phyloP scores from a whole-genome alignment of 345 rosid species.

The Psidium friedrichsthalianum region DNA sequence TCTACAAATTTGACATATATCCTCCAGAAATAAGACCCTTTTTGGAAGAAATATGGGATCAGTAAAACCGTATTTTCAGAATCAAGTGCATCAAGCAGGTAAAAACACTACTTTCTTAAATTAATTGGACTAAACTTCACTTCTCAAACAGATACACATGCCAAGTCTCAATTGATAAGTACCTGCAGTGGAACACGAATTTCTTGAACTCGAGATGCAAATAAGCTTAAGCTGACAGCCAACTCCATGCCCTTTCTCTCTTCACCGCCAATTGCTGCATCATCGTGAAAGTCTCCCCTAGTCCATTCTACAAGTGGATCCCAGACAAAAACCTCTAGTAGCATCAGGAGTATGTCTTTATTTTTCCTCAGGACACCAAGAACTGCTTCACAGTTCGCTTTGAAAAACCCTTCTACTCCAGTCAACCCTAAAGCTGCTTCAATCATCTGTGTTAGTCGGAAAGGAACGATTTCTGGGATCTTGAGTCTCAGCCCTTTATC shows the following conservation, averaged over 20 bases:
- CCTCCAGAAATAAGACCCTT: neutral
- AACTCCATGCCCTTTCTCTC: conserved; percentile 98
- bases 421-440: too few species aligned
- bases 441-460: conserved; percentile 57
- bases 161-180: neutral
- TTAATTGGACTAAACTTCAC: neutral
- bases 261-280: conserved; percentile 91
- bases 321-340: too few species aligned
- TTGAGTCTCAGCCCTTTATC: conserved; percentile 87
- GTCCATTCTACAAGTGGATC: conserved; percentile 92
- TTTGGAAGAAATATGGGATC: neutral
- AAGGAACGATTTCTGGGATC: conserved; percentile 91
- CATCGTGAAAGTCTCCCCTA: conserved; percentile 90
- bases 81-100: neutral
- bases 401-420: too few species aligned
- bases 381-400: too few species aligned
- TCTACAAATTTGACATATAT: neutral
- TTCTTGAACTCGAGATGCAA: conserved; percentile 94
- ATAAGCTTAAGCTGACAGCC: conserved; percentile 93
- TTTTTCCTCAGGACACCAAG: too few species aligned
- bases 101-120: conserved; percentile 1
- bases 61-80: neutral
- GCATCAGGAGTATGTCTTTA: too few species aligned
- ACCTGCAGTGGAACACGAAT: conserved; percentile 66
- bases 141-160: neutral